Evolutionary conservation across 805 yeast species (phyloP).

Genomic region (Wickerhamiella galacta): DNA sequence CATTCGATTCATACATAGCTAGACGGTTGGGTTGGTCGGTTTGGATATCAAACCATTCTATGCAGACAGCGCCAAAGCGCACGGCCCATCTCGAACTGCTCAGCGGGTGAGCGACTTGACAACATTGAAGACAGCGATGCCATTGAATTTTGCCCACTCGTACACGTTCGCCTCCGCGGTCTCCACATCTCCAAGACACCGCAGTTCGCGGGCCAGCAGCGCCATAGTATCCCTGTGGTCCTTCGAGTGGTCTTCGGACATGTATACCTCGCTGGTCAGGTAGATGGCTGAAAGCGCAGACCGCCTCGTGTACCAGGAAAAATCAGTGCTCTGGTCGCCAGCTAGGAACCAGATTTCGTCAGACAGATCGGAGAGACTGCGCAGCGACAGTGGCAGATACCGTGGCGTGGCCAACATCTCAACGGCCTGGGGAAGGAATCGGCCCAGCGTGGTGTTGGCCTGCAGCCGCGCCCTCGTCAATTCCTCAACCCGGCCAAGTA

Average conservation of each 20-base stretch:
- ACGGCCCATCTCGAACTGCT: too few species aligned
- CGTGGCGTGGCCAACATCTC: constrained; percentile 49
- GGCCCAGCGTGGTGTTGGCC: constrained; percentile 25
- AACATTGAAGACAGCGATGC: constrained; percentile 46
- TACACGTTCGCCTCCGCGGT: constrained; percentile 45
- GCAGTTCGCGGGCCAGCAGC: constrained; percentile 46
- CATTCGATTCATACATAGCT: too few species aligned
- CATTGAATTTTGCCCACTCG: constrained; percentile 62
- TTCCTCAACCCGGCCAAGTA: constrained; percentile 24
- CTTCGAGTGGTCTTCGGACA: constrained; percentile 55
- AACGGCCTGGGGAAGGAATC: constrained; percentile 28
- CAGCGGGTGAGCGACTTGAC: constrained; percentile 38
- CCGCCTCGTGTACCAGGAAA: constrained; percentile 88
- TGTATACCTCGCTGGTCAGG: constrained; percentile 55
- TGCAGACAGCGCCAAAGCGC: too few species aligned
- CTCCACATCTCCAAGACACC: constrained; percentile 38
- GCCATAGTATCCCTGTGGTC: constrained; percentile 40
- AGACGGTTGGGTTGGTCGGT: too few species aligned
- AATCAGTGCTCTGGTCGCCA: constrained; percentile 62
- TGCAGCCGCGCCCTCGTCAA: constrained; percentile 25
- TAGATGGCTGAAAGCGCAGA: constrained; percentile 51
- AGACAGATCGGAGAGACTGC: constrained; percentile 54
- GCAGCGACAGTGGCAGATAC: constrained; percentile 37
- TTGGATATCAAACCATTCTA: too few species aligned
- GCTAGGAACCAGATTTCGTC: constrained; percentile 74